Base-by-base conservation (phyloP, 2,329 filamentous ascomycete genomes). In the Monosporascus sp. region DNA sequence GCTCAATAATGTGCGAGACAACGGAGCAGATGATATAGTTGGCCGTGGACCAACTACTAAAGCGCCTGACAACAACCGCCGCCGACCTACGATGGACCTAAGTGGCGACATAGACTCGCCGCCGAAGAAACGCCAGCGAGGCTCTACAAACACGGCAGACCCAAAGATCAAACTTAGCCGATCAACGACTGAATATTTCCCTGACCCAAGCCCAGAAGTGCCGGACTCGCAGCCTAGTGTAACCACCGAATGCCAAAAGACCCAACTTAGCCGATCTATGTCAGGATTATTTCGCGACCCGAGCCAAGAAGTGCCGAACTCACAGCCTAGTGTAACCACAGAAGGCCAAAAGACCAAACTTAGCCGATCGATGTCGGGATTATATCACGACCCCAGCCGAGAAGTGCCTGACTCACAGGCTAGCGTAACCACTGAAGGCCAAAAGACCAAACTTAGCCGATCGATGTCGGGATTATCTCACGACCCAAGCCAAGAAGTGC, bases 191-290 rank as follows among this genome's bases (percentile, higher is more conserved):
- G 50, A 35, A 11, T 55, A n/a, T 57, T 60, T 45, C 22, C 46
- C 9, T 14, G 19, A 41, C 44, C 26, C 40, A 17, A 20, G 38
- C 11, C 38, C 37, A 16, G 35, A 52, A 27, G 38, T 27, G 26
- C 26, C 26, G 26, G 26, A 27, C 26, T 27, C 26, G 9, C 26
- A 27, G 2, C 7, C 26, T 9, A 27, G 26, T 27, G 8, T 9
- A 19, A 27, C 35, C 26, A 26, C 5, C 6, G 20, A 20, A 31
- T 11, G 26, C 27, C 50, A 51, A 37, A 54, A 37, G 54, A 17
- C 48, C 17, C 63, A 56, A 38, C 27, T 62, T 46, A 56, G 48
- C n/a, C 54, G 52, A 31, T 63, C 63, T 8, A 62, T 61, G 60
- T 61, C 63, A 3, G 50, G 35, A 8, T 51, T 55, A 17, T 58